phyloP scores from a whole-genome alignment of 345 rosid genomes.

The Luvunga scandens region DNA sequence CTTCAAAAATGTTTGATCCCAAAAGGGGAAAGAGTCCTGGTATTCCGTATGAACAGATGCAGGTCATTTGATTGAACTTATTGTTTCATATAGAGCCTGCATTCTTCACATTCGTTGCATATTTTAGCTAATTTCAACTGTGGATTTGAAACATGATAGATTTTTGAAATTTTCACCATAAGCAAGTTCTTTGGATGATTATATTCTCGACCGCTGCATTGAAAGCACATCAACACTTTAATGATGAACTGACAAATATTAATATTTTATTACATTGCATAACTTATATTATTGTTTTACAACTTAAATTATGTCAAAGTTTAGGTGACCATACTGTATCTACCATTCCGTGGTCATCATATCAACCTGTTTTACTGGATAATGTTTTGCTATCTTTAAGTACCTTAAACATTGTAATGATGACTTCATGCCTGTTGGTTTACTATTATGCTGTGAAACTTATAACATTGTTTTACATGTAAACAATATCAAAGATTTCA shows the following conservation, averaged over 20 bases:
- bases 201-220: neutral
- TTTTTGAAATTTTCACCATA: neutral
- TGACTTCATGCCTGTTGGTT: neutral
- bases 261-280: neutral
- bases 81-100: neutral
- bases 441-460: neutral
- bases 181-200: neutral
- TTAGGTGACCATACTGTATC: neutral
- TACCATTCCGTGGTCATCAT: neutral
- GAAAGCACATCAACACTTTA: neutral
- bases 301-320: neutral
- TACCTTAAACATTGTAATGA: neutral
- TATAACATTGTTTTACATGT: neutral
- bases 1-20: slow-evolving; percentile 44
- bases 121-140: neutral
- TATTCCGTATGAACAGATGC: slow-evolving; percentile 44
- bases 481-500: neutral
- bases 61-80: slow-evolving; percentile 31
- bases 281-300: neutral
- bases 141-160: neutral
- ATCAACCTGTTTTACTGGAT: neutral
- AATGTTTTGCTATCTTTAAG: neutral
- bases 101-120: neutral
- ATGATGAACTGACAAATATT: neutral
- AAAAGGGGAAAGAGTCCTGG: slow-evolving; percentile 35